Evolutionary conservation across 805 yeast genomes (phyloP).

Genomic region (Wickerhamomyces pijperi): DNA sequence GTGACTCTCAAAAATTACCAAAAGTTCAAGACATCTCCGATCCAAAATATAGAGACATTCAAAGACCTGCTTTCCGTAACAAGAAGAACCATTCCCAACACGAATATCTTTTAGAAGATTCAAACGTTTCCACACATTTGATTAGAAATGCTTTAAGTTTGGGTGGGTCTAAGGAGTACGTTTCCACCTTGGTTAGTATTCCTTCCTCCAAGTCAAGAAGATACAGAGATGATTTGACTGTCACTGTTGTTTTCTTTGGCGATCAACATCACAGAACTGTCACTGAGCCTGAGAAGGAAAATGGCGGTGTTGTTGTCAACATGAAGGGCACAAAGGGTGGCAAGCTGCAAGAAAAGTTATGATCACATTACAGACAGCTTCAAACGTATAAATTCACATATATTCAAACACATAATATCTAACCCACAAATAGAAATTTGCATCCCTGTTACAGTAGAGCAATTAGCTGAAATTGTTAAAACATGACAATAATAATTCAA

Average conservation of each 20-base stretch:
- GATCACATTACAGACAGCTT: not conserved
- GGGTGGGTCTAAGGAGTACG: slow-evolving; percentile 77
- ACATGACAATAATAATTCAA: too few species aligned
- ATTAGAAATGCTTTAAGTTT: slow-evolving; percentile 90
- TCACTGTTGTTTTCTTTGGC: slow-evolving; percentile 90
- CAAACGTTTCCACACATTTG: slow-evolving; percentile 84
- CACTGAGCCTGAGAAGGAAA: slow-evolving; percentile 6
- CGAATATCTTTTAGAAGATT: slow-evolving; percentile 62
- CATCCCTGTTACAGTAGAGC: too few species aligned
- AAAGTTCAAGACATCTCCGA: slow-evolving; percentile 52
- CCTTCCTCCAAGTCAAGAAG: slow-evolving; percentile 87
- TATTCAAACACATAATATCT: too few species aligned
- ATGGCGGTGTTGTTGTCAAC: slow-evolving; percentile 45
- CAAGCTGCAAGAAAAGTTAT: slow-evolving; percentile 14
- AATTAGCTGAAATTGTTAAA: too few species aligned
- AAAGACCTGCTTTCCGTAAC: slow-evolving; percentile 68
- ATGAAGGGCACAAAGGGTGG: slow-evolving; percentile 52
- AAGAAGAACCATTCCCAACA: slow-evolving; percentile 21
- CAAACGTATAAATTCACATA: too few species aligned
- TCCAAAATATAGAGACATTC: slow-evolving; percentile 40
- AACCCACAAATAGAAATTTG: too few species aligned
- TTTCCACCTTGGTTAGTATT: slow-evolving; percentile 77
- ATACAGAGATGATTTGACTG: slow-evolving; percentile 92
- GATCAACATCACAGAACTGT: slow-evolving; percentile 19
- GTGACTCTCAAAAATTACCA: slow-evolving; percentile 37